These are phyloP conservation scores for Aspergillus quadricinctus DNA, from an alignment of 2,329 filamentous ascomycete genomes.

Conservation along the genomic window DNA sequence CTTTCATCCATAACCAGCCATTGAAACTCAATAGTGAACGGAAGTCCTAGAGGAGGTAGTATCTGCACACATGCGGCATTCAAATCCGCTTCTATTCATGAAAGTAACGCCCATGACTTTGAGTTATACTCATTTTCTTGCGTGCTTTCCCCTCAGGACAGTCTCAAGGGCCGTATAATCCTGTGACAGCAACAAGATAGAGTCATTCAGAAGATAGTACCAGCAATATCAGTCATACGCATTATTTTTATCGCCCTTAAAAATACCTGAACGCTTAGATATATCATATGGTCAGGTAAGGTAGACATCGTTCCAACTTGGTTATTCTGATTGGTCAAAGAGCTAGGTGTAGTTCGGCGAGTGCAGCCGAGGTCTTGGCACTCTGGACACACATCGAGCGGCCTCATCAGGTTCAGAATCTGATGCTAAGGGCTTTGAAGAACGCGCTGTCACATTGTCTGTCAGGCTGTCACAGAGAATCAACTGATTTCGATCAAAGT, in stretches of 20 bases:
- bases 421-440: neutral
- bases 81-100: neutral
- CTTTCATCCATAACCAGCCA: no score
- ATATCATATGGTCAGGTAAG: no score
- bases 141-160: neutral
- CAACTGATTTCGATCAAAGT: neutral
- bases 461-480: neutral
- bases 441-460: neutral
- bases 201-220: neutral
- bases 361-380: neutral
- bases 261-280: no score
- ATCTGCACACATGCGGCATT: no score
- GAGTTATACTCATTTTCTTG: neutral
- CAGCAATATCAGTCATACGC: no score
- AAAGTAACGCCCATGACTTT: neutral
- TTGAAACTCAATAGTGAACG: no score
- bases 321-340: neutral
- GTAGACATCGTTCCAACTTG: no score
- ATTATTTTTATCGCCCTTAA: neutral
- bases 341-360: neutral
- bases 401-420: neutral
- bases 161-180: no score
- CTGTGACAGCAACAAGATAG: neutral
- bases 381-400: neutral
- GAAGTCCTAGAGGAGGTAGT: no score